Evolutionary conservation across 2,329 filamentous ascomycete species (phyloP).

Genomic region (Cladosporium oxysporum): DNA sequence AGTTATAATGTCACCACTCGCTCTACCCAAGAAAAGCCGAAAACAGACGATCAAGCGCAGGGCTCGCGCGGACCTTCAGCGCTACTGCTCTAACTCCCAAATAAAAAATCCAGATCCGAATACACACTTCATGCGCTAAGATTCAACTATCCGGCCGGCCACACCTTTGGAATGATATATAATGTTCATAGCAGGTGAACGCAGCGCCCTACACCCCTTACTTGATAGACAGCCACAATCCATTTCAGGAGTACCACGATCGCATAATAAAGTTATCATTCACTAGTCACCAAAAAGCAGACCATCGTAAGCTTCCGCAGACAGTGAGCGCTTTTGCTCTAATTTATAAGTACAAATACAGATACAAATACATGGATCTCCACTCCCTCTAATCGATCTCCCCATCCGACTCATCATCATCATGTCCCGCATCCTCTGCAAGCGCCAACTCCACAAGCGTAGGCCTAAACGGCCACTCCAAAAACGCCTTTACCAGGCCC

Average conservation of each 20-base stretch:
- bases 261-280: no score
- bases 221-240: no score
- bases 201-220: no score
- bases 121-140: neutral
- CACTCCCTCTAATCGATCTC: neutral
- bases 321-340: neutral
- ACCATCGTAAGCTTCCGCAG: neutral
- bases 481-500: slow-evolving; percentile 62
- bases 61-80: neutral
- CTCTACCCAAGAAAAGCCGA: neutral
- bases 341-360: neutral
- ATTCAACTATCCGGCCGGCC: no score
- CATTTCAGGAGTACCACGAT: no score
- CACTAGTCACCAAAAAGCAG: no score
- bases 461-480: slow-evolving; percentile 63
- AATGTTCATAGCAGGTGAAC: no score
- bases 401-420: slow-evolving; percentile 6
- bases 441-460: slow-evolving; percentile 27
- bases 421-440: neutral
- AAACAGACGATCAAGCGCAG: neutral
- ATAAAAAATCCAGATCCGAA: neutral
- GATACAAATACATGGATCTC: neutral
- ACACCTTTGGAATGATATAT: no score
- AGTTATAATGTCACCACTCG: neutral
- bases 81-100: neutral